Conservation (phyloP, 2,329 filamentous ascomycete species). For the Ceratocystis papillata region DNA sequence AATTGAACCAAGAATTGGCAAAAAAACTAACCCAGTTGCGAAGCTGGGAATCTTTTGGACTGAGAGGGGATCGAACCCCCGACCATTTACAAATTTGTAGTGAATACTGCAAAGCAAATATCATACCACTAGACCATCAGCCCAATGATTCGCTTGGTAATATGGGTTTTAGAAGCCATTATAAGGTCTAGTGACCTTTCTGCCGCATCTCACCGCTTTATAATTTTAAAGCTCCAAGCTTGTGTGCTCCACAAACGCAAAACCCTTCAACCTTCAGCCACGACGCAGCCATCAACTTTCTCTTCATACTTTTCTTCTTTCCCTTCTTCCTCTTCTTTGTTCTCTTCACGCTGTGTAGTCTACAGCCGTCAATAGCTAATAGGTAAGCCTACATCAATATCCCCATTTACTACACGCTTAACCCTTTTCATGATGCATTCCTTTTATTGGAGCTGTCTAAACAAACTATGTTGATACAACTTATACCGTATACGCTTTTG, state of each 20-base stretch:
- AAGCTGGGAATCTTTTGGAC: constrained; percentile 12
- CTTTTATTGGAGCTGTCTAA: constrained; percentile 71
- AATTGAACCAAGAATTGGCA: not conserved
- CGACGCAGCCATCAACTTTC: not conserved
- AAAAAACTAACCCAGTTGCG: not conserved
- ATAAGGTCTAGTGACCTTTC: not conserved
- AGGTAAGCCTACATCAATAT: constrained; percentile 12
- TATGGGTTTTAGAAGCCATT: not conserved
- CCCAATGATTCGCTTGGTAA: constrained; percentile 10
- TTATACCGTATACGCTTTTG: constrained; percentile 46
- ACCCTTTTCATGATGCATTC: constrained; percentile 36
- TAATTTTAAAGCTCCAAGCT: not conserved
- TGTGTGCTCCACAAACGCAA: constrained; percentile 11
- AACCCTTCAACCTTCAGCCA: constrained; percentile 14
- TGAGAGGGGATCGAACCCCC: constrained; percentile 25
- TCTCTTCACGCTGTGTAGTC: not conserved
- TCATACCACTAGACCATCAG: constrained; percentile 26
- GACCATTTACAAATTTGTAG: constrained; percentile 25
- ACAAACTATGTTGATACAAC: constrained; percentile 49
- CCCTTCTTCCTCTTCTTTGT: constrained; percentile 5
- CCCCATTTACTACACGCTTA: not conserved
- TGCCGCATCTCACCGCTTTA: constrained; percentile 14
- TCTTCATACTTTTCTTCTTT: not conserved
- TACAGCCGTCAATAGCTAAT: not conserved
- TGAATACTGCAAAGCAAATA: constrained; percentile 25